Evolutionary conservation across 306 rosid genomes (phyloP), one percentile per base, ranked within the genome.

Genomic region (Prunus padus): DNA sequence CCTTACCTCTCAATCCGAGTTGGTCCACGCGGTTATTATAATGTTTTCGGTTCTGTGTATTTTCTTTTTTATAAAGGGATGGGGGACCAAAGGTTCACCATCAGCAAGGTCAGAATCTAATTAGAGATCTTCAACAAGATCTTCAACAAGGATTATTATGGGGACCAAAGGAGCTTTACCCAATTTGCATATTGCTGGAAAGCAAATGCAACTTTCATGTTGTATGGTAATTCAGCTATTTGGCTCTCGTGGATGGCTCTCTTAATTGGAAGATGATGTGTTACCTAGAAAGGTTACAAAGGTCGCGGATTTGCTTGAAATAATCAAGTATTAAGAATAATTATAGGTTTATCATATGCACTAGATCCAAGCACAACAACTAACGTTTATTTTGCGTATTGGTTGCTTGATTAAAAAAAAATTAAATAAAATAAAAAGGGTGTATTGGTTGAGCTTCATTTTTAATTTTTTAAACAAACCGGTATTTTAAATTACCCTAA

Each of bases 91-190:
- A 20, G 16, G 31, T 7, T 20, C 63, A 30, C 49, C 65, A 31
- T 54, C 65, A 69, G 30, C 73, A 54, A 63, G 67, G 14, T 13
- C 3, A 59, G 65, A 54, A 54, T 71, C 65, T 42, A 12, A 54
- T 3, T 50, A 3, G 2, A n/a, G 65, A 54, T 33, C 50, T 12
- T 40, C 47, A 57, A 0, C 3, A 4, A n/a, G 65, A 54, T 33
- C 50, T 12, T 40, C 47, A 57, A 0, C 63, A 26, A 60, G 40
- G 31, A 54, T 69, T 22, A 40, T 19, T 33, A 8, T 13, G 18
- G 66, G 75, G 76, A 56, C 26, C 40, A 55, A 72, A 19, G 60
- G 30, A 5, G 42, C 65, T 55, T 23, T 71, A 56, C 47, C 76
- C 76, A 55, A 22, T 13, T 55, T 22, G 54, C 54, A 20, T 37